Base-by-base conservation (phyloP, 768 basidiomycete genomes). In the Boletus patriciae region DNA sequence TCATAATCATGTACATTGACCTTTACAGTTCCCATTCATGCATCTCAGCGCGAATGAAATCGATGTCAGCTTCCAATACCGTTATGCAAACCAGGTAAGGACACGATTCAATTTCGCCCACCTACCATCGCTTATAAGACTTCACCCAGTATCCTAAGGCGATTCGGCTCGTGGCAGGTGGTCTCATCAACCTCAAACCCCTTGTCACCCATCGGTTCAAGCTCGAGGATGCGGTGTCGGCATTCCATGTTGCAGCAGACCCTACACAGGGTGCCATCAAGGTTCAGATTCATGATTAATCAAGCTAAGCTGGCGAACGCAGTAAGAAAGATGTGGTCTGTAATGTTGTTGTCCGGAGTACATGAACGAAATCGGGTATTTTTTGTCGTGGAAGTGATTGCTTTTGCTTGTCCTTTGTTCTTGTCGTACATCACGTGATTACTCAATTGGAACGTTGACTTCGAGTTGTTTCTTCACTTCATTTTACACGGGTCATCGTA, bases 191-290 rank as follows among this genome's bases (percentile, higher is more conserved):
- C 62, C 73, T 92, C 55, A 85, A 86, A 60, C 88, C 90, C 61
- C 81, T 94, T 51, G 86, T 92, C n/a, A 89, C 88, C 29, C 89
- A 90, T 62, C 77, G 84, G 13, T 90, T 90, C 69, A 59, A 77
- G 19, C 79, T 95, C 18, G 87, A 89, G 61, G 80, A 88, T 33
- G 88, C 91, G 0, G 79, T 86, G 9, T 74, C 83, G 48, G 93
- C 93, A 2, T 95, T 95, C 76, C 83, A 92, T 62, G 79, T 86
- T 37, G 86, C 86, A 18, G 85, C 86, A 7, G 85, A 88, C 66
- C 82, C 83, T 47, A 55, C 79, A 21, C 84, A 84, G 63, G 85
- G 86, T 8, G 83, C 86, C 38, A 87, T 87, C 66, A 87, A 87
- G 64, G 83, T 87, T 55, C 84, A 84, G 62, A 86, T 87, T 51